phyloP scores from a whole-genome alignment of 371 early-diverging fungal species.

The Cokeromyces recurvatus region DNA sequence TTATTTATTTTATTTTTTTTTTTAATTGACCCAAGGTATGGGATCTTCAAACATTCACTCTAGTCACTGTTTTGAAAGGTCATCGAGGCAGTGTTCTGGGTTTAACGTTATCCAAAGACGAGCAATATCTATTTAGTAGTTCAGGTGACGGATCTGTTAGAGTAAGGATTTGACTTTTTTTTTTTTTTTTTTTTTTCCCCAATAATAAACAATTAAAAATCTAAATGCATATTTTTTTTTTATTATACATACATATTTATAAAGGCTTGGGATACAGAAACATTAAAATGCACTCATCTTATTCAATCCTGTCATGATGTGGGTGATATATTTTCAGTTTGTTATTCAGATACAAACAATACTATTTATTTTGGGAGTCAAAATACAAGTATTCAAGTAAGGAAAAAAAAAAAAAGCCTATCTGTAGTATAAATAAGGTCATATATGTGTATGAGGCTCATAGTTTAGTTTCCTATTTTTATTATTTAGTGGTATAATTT shows the following conservation, averaged over 20 bases:
- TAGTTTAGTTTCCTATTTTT: too few relatives aligned
- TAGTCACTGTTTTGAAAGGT: slow-evolving; percentile 54
- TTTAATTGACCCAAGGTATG: slow-evolving; percentile 65
- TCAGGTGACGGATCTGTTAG: slow-evolving; percentile 37
- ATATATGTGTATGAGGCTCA: too few relatives aligned
- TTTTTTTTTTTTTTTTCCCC: too few relatives aligned
- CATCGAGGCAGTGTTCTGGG: slow-evolving; percentile 70
- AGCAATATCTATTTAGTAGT: slow-evolving; percentile 63
- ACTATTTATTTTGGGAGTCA: slow-evolving; percentile 74
- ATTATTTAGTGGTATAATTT: slow-evolving; percentile 59
- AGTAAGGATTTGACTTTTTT: slow-evolving; percentile 19
- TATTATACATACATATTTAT: not conserved
- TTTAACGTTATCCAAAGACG: slow-evolving; percentile 51
- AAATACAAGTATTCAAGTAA: slow-evolving; percentile 78
- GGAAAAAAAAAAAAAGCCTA: not conserved
- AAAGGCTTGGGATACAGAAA: slow-evolving; percentile 59
- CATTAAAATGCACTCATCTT: slow-evolving; percentile 55
- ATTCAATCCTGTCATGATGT: slow-evolving; percentile 72
- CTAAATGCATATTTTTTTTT: too few relatives aligned
- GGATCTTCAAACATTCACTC: slow-evolving; percentile 61
- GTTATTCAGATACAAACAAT: slow-evolving; percentile 48
- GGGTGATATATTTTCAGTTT: slow-evolving; percentile 72
- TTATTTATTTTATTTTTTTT: too few relatives aligned
- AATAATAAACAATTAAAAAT: not conserved
- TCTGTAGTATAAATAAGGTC: too few relatives aligned